phyloP scores from a whole-genome alignment of 2,329 filamentous ascomycete species.

The Epichloe hybrida region DNA sequence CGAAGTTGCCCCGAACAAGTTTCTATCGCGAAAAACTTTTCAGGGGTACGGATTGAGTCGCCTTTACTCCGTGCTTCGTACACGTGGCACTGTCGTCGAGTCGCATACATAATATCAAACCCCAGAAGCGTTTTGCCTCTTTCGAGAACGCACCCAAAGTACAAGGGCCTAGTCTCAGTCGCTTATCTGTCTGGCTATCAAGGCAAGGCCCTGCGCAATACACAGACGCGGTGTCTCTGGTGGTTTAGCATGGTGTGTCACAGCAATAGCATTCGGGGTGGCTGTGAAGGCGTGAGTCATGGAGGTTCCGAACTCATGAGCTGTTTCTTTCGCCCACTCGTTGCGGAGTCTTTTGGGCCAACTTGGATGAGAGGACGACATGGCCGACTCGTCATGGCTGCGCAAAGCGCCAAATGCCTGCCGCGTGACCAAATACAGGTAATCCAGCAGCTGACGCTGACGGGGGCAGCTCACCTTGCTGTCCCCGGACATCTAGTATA shows the following conservation, averaged over 20 bases:
- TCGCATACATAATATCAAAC: too few species aligned
- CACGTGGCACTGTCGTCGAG: too few species aligned
- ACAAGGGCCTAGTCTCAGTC: neutral
- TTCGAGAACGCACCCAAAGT: too few species aligned
- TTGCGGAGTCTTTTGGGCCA: neutral
- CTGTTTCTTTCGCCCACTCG: neutral
- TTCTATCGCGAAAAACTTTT: too few species aligned
- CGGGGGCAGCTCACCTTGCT: too few species aligned
- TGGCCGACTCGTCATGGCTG: neutral
- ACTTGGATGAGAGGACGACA: too few species aligned
- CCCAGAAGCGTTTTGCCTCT: too few species aligned
- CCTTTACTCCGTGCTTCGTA: too few species aligned
- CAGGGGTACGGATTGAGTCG: too few species aligned
- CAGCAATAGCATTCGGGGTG: neutral
- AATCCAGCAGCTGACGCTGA: neutral
- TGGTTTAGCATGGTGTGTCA: neutral
- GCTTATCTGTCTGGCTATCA: too few species aligned
- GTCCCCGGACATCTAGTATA: neutral
- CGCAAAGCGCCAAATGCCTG: too few species aligned
- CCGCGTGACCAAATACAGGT: neutral
- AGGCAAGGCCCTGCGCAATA: neutral
- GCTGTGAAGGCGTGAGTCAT: neutral
- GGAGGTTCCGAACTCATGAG: neutral
- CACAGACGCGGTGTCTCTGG: neutral
- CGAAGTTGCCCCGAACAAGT: too few species aligned